Evolutionary conservation across 768 basidiomycete genomes (phyloP).

Genomic region (Suillus variegatus): DNA sequence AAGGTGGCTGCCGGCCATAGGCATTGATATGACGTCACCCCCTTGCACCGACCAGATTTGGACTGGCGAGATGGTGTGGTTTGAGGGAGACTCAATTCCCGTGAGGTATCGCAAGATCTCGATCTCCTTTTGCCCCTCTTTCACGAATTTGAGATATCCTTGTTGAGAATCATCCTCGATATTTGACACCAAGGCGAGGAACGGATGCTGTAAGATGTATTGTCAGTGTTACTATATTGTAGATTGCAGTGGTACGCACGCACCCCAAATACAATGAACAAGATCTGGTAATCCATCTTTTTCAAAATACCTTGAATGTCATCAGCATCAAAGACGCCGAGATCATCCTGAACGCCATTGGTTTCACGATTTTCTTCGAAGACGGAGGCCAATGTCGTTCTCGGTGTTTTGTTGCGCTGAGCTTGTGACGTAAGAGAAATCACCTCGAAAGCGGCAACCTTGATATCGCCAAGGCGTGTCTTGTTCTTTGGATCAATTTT

Average conservation of each 20-base stretch:
- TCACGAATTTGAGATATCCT: slow-evolving; percentile 16
- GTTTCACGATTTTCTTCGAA: background rate
- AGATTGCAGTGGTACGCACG: slow-evolving; percentile 2
- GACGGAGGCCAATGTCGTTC: background rate
- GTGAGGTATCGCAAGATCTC: slow-evolving; percentile 12
- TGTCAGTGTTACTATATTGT: background rate
- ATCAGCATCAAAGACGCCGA: slow-evolving; percentile 6
- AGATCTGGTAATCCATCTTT: slow-evolving; percentile 6
- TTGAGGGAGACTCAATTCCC: slow-evolving; percentile 5
- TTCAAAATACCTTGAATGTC: slow-evolving; percentile 4
- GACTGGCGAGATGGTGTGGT: slow-evolving; percentile 14
- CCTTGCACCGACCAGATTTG: slow-evolving; percentile 3
- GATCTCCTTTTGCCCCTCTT: slow-evolving; percentile 9
- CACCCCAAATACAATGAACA: slow-evolving; percentile 5
- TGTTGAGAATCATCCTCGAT: background rate
- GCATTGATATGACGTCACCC: background rate
- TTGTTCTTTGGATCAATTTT: slow-evolving; percentile 8
- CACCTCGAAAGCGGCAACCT: background rate
- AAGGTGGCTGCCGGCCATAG: background rate
- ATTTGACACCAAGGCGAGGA: slow-evolving; percentile 9
- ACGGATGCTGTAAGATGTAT: slow-evolving; percentile 15
- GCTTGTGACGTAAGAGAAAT: slow-evolving; percentile 1
- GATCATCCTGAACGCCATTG: slow-evolving; percentile 3
- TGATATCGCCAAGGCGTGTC: background rate
- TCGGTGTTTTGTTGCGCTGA: background rate